These are phyloP conservation scores for Tolypocladium pustulatum DNA, from an alignment of 2,329 filamentous ascomycete species.

Conservation along the genomic window DNA sequence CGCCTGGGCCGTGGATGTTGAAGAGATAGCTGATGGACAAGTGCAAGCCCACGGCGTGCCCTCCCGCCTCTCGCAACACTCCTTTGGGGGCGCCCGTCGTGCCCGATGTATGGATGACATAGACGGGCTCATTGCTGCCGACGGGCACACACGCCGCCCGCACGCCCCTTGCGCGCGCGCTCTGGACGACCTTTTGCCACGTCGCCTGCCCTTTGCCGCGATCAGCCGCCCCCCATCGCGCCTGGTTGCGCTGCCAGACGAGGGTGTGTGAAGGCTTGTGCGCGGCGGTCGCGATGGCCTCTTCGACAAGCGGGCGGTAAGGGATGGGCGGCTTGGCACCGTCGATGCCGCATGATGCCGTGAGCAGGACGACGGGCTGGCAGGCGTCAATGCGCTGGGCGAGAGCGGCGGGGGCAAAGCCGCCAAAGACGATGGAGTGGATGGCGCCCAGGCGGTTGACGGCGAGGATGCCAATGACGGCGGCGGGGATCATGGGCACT, in stretches of 20 bases:
- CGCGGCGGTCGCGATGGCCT: constrained; percentile 54
- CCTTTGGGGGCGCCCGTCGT: constrained; percentile 79
- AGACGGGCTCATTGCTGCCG: constrained; percentile 67
- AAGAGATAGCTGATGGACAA: constrained; percentile 78
- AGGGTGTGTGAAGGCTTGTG: constrained; percentile 66
- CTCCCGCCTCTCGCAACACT: constrained; percentile 71
- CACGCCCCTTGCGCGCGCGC: constrained; percentile 54
- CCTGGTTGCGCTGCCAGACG: constrained; percentile 74
- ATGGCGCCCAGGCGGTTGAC: constrained; percentile 74
- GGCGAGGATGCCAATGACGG: constrained; percentile 77
- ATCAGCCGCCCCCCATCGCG: constrained; percentile 61
- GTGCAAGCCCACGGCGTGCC: constrained; percentile 77
- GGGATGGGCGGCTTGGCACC: constrained; percentile 67
- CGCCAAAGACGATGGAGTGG: constrained; percentile 87
- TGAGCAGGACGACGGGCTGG: constrained; percentile 65
- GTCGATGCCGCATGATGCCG: constrained; percentile 87
- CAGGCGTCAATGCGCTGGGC: constrained; percentile 84
- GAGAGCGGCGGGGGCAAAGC: constrained; percentile 71
- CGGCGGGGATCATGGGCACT: constrained; percentile 94
- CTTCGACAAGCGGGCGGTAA: constrained; percentile 70
- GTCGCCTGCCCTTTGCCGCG: constrained; percentile 60
- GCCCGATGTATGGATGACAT: constrained; percentile 82
- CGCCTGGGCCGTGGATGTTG: constrained; percentile 69
- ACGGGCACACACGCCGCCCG: constrained; percentile 69
- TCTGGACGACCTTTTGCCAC: constrained; percentile 70